phyloP scores from a whole-genome alignment of 2,329 filamentous ascomycete genomes.

The Ceratocystis destructans region DNA sequence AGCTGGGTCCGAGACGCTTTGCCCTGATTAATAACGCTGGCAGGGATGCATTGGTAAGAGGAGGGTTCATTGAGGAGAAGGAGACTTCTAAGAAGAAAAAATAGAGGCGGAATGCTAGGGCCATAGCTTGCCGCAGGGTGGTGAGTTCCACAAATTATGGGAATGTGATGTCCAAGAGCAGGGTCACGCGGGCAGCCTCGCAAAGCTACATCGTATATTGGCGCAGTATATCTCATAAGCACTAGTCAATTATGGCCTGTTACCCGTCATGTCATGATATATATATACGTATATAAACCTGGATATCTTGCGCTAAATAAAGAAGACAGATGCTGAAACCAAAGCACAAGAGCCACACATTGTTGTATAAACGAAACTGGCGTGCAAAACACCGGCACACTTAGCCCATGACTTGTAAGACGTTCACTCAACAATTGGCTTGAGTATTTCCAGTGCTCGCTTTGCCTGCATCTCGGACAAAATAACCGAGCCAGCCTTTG shows the following conservation, averaged over 20 bases:
- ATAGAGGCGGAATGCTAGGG: neutral
- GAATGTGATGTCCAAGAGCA: no score
- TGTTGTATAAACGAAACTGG: neutral
- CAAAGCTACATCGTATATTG: no score
- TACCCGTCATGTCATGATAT: no score
- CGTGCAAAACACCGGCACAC: neutral
- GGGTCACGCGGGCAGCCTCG: no score
- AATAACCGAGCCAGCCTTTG: slow-evolving; percentile 77
- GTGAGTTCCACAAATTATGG: no score
- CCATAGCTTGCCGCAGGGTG: no score
- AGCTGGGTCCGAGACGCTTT: slow-evolving; percentile 79
- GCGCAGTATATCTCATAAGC: no score
- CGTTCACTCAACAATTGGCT: slow-evolving; percentile 33
- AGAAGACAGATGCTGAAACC: neutral
- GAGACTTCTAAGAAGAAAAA: slow-evolving; percentile 32
- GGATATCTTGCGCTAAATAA: neutral
- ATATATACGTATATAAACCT: no score
- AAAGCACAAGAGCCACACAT: neutral
- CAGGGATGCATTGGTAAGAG: slow-evolving; percentile 68
- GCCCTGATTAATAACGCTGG: slow-evolving; percentile 78
- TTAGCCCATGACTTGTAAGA: neutral
- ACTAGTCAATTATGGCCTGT: no score
- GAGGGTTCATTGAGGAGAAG: slow-evolving; percentile 50
- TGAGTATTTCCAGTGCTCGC: slow-evolving; percentile 54
- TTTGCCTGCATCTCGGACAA: slow-evolving; percentile 35